phyloP scores from a whole-genome alignment of 108 stramenopile genomes.

The Skeletonema menzelii region DNA sequence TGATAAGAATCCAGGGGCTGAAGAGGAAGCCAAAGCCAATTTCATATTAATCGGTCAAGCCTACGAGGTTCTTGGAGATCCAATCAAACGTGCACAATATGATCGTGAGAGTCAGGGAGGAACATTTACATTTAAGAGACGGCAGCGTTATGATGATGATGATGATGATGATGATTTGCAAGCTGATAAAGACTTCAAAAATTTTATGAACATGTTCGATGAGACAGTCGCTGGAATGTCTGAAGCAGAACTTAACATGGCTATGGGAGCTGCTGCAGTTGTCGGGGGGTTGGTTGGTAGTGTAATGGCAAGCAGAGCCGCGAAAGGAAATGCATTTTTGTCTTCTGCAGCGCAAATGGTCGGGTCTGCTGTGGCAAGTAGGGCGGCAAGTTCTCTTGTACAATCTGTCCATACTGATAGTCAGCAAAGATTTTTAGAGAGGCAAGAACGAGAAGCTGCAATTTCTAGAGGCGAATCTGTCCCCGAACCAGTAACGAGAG shows the following conservation, averaged over 20 bases:
- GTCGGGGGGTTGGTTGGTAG: conserved; percentile 62
- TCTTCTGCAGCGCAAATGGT: conserved; percentile 51
- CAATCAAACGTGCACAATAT: conserved; percentile 45
- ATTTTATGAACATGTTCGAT: conserved; percentile 67
- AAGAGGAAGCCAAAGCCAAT: conserved; percentile 60
- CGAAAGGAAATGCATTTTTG: conserved; percentile 42
- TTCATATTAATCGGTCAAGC: conserved; percentile 84
- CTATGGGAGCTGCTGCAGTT: conserved; percentile 56
- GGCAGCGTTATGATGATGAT: not conserved
- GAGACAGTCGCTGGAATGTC: conserved; percentile 67
- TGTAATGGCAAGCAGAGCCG: conserved; percentile 44
- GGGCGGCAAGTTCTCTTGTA: conserved; percentile 51
- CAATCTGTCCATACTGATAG: conserved; percentile 59
- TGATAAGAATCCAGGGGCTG: conserved; percentile 77
- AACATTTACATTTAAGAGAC: not conserved
- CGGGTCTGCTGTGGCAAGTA: conserved; percentile 64
- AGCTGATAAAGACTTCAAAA: conserved; percentile 47
- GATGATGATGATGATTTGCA: not conserved
- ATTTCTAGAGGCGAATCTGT: conserved; percentile 56
- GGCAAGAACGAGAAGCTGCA: conserved; percentile 47
- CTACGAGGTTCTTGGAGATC: conserved; percentile 75
- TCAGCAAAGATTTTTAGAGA: conserved; percentile 54
- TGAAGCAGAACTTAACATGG: conserved; percentile 64
- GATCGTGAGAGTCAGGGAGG: conserved; percentile 54
- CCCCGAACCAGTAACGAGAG: conserved; percentile 41